Evolutionary conservation across 2,329 filamentous ascomycete species (phyloP).

Genomic region (Fusarium redolens): DNA sequence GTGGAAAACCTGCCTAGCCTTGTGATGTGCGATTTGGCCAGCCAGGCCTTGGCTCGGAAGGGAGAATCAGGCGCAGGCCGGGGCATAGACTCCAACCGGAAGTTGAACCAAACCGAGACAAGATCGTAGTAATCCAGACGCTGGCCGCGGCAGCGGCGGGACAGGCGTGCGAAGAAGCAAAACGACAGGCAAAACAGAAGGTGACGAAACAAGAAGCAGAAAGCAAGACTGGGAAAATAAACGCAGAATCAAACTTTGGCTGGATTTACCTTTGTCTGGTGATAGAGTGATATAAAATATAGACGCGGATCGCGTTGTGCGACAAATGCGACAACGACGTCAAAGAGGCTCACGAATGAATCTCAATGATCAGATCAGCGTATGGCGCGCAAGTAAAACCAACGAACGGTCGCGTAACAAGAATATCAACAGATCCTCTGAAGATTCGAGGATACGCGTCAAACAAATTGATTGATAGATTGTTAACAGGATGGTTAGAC

Average conservation of each 20-base stretch:
- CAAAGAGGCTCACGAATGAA: constrained; percentile 25
- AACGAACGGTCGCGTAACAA: constrained; percentile 39
- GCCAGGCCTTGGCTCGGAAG: constrained; percentile 33
- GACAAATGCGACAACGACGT: constrained; percentile 38
- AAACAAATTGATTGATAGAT: constrained; percentile 12
- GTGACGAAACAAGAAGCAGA: constrained; percentile 18
- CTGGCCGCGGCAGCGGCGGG: constrained; percentile 29
- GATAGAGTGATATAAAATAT: constrained; percentile 37
- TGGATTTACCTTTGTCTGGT: constrained; percentile 44
- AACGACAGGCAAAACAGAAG: constrained; percentile 10
- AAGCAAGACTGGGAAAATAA: constrained; percentile 19
- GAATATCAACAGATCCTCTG: constrained; percentile 16
- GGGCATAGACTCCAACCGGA: constrained; percentile 31
- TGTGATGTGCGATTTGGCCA: constrained; percentile 38
- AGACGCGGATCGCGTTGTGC: constrained; percentile 46
- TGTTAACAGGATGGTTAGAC: constrained; percentile 38
- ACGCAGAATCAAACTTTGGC: constrained; percentile 6
- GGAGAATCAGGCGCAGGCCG: constrained; percentile 28
- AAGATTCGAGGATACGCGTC: constrained; percentile 28
- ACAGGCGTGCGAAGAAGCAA: constrained; percentile 19
- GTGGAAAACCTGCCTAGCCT: constrained; percentile 37
- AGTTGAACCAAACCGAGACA: constrained; percentile 33
- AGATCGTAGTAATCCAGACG: constrained; percentile 33
- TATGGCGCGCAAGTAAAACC: constrained; percentile 23
- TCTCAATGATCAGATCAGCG: constrained; percentile 4